Evolutionary conservation across 441 rosid species (phyloP).

Genomic region (Flueggea neowawraea): DNA sequence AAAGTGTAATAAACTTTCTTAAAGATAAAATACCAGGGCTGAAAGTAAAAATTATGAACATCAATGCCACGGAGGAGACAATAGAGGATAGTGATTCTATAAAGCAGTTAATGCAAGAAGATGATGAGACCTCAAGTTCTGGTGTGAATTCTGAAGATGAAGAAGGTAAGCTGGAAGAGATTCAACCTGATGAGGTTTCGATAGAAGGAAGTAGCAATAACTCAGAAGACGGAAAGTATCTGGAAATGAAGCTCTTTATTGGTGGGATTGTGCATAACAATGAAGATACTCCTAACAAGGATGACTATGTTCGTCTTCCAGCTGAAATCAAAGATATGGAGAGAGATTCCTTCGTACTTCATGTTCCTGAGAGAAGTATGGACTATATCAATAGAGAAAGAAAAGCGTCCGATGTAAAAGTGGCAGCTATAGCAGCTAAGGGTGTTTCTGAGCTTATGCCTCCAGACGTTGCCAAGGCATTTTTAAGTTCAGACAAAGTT

Average conservation of each 20-base stretch:
- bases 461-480: too few species aligned
- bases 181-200: conserved; percentile 47
- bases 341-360: conserved; percentile 77
- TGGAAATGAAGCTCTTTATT: conserved; percentile 71
- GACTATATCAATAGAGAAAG: conserved; percentile 42
- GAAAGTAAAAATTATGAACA: conserved; percentile 75
- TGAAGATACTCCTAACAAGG: conserved; percentile 59
- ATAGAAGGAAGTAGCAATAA: conserved; percentile 33
- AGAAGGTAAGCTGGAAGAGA: conserved; percentile 48
- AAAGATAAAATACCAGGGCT: conserved; percentile 94
- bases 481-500: conserved; percentile 68
- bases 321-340: conserved; percentile 64
- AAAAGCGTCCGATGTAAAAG: conserved; percentile 48
- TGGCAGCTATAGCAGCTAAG: too few species aligned
- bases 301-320: conserved; percentile 68
- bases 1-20: conserved; percentile 84
- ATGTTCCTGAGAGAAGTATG: conserved; percentile 50
- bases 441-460: too few species aligned
- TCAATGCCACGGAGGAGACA: conserved; percentile 47
- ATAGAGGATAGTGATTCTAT: conserved; percentile 54
- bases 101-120: conserved; percentile 64
- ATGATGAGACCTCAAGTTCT: conserved; percentile 44
- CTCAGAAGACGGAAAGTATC: conserved; percentile 49
- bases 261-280: conserved; percentile 87
- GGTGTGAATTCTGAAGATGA: conserved; percentile 57